phyloP scores from a whole-genome alignment of 225 moss, liverwort and hornwort genomes.

The Ulota crispa region DNA sequence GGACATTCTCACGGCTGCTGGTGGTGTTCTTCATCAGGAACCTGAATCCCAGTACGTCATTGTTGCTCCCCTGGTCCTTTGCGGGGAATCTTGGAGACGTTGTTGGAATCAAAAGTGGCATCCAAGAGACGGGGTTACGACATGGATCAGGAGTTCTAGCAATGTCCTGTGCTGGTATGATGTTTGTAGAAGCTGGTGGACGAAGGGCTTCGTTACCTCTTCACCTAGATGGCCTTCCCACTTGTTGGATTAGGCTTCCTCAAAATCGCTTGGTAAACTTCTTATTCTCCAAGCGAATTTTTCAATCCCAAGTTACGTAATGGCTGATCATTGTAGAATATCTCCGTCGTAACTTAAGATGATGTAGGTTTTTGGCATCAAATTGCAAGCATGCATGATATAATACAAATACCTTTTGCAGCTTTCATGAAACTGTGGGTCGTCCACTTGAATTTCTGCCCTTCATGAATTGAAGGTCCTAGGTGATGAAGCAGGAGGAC shows the following conservation, averaged over 20 bases:
- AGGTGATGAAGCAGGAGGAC: constrained; percentile 55
- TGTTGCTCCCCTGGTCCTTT: constrained; percentile 58
- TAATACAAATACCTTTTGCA: not conserved
- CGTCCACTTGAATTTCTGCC: constrained; percentile 26
- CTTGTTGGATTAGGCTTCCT: constrained; percentile 48
- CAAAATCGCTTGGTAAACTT: constrained; percentile 44
- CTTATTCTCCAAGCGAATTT: not conserved
- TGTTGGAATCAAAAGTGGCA: constrained; percentile 27
- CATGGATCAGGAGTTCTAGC: constrained; percentile 49
- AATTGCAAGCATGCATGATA: not conserved
- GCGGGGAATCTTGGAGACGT: constrained; percentile 27
- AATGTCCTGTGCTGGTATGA: constrained; percentile 42
- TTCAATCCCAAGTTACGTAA: not conserved
- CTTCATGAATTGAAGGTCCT: constrained; percentile 44
- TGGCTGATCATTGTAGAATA: not conserved
- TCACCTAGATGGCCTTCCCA: constrained; percentile 46
- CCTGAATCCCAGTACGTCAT: constrained; percentile 55
- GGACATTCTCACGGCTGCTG: constrained; percentile 3
- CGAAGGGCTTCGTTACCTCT: constrained; percentile 47
- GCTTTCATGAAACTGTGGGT: not conserved
- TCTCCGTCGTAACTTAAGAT: not conserved
- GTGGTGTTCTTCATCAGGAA: constrained; percentile 38
- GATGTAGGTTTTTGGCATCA: constrained; percentile 15
- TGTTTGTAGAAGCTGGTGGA: constrained; percentile 59
- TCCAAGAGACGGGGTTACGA: constrained; percentile 42